Base-by-base conservation (phyloP, 2,329 filamentous ascomycete species). In the Penicillium sp. region DNA sequence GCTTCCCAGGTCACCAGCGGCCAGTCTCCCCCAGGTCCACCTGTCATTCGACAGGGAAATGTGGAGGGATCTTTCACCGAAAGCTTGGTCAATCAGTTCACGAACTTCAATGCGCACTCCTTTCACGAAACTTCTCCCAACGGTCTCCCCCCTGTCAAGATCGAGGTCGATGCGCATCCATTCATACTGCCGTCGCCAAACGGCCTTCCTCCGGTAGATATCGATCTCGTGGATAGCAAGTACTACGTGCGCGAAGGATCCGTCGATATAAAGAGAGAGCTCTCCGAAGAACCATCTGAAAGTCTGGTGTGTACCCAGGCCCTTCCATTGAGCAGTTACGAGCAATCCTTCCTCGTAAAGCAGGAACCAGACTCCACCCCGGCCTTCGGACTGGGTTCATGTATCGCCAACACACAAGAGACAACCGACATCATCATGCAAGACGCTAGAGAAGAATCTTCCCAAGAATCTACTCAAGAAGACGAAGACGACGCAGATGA, bases 41-140 rank as follows among this genome's bases (percentile, higher is more conserved):
- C 48, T 29, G 24, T 33, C 28, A 43, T 16, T 13, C 24, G 45
- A 18, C 28, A 14, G 13, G 28, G 51, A 31, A 40, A 37, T 28
- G 23, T 40, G 21, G 52, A 62, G 5, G 34, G 39, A 14, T 68
- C 68, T 6, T 68, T 69, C 42, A 67, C 69, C 5, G 51, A 51
- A 29, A 69, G 65, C 50, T 55, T 71, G 18, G 60, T 66, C 26
- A 55, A 67, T 14, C 56, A 54, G 23, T 55, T 69, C 10, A 59
- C 65, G 6, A 57, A 62, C 21, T 57, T 69, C 10, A 63, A 66
- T 39, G 53, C 67, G 14, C 57, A 57, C 18, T 70, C 65, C 1
- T 62, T 62, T 19, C 59, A 49, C 5, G 54, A 55, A 14, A 39
- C 37, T 23, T 31, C 52, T 8, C 48, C 51, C 28, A 53, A 39